These are phyloP conservation scores for Phytopythium helicoides DNA, from an alignment of 352 stramenopile species.

Conservation along the genomic window DNA sequence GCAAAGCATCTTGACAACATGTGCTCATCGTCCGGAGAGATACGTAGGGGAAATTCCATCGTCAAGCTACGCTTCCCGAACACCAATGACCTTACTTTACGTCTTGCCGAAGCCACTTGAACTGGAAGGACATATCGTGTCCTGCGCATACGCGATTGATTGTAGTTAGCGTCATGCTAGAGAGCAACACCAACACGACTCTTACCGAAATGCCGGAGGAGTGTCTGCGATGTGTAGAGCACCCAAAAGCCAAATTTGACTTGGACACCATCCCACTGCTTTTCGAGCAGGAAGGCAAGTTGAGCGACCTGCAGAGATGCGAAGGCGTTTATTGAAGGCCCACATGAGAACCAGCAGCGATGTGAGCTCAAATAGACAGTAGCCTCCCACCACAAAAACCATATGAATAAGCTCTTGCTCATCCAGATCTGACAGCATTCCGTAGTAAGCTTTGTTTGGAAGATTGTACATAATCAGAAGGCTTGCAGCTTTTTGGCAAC, in stretches of 20 bases:
- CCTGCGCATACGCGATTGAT: slow-evolving; percentile 13
- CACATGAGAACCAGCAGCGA: slow-evolving; percentile 29
- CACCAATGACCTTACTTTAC: too few relatives aligned
- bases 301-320: slow-evolving; percentile 21
- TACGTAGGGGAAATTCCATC: too few relatives aligned
- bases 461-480: slow-evolving; percentile 25
- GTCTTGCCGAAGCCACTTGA: slow-evolving; percentile 14
- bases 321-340: slow-evolving; percentile 17
- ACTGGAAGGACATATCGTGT: slow-evolving; percentile 24
- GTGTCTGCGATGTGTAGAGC: slow-evolving; percentile 26
- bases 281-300: slow-evolving; percentile 37
- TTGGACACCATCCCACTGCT: slow-evolving; percentile 27
- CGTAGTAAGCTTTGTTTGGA: slow-evolving; percentile 28
- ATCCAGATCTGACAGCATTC: slow-evolving; percentile 19
- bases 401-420: slow-evolving; percentile 9
- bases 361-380: slow-evolving; percentile 31
- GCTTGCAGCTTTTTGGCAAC: slow-evolving; percentile 13
- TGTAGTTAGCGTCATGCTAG: too few relatives aligned
- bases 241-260: slow-evolving; percentile 41
- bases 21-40: too few relatives aligned
- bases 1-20: too few relatives aligned
- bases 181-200: slow-evolving; percentile 19
- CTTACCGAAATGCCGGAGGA: slow-evolving; percentile 11
- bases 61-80: too few relatives aligned
- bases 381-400: slow-evolving; percentile 29